Evolutionary conservation across 2,329 filamentous ascomycete species (phyloP), one percentile per base, ranked within the genome.

Genomic region (Aspergillus ruber): DNA sequence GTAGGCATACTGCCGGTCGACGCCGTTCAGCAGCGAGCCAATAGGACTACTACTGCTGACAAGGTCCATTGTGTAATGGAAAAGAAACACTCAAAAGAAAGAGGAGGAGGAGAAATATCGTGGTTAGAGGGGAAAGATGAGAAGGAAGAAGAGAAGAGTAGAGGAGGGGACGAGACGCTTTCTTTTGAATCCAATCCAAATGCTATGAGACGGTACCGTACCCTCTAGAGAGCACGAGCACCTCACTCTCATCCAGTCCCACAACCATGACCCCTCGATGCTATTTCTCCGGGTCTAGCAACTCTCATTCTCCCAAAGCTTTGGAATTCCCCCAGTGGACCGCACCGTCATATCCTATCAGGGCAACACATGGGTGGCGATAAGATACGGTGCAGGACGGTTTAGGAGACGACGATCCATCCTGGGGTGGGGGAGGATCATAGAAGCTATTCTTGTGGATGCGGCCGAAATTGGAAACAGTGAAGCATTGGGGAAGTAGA

Each of bases 1-100:
- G 50, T 67, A 67, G 12, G 59, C 25, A 47, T 69, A 63, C 33
- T 58, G 53, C 55, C 55, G 60, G 50, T 63, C 58, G 57, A 65
- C 55, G 23, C 48, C 46, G 44, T 43, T 46, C 44, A 52, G 39
- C 27, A 53, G 38, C 17, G 50, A 44, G 29, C 50, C 51, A 44
- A 44, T 40, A 36, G 47, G 36, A 39, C 23, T 44, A 42, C 29
- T 50, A 42, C 45, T 50, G 43, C 45, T 50, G 48, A 56, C 40
- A 36, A 46, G 47, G 42, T 40, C 51, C 50, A 57, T 56, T 43
- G 43, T 41, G 44, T 13, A 47, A 42, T 18, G 15, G 13, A 8
- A 21, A 35, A 38, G 36, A 18, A 20, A 20, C 20, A 36, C 9
- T 12, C 13, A 13, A 38, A 15, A 18, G 9, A n/a, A 6, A 20